These are phyloP conservation scores for Aspergillus cavernicola DNA, from an alignment of 495 filamentous ascomycete species.

Conservation along the genomic window DNA sequence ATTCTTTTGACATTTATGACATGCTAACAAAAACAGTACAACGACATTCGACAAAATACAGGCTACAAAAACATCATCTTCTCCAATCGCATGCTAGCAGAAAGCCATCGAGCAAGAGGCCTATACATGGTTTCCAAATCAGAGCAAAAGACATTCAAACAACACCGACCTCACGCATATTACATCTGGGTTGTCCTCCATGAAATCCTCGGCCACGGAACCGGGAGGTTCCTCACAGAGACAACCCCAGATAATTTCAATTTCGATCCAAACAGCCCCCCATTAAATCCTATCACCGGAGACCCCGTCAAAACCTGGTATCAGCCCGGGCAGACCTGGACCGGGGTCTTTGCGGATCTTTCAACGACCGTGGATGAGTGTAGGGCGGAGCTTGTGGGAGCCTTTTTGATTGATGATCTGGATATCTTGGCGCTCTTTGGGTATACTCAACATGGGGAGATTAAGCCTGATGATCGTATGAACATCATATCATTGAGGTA, in stretches of 20 bases:
- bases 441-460: slow-evolving; percentile 12
- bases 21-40: slow-evolving; percentile 29
- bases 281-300: slow-evolving; percentile 40
- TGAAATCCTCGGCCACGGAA: slow-evolving; percentile 46
- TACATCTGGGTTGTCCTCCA: slow-evolving; percentile 35
- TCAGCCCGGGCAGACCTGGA: slow-evolving; percentile 46
- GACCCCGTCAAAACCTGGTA: slow-evolving; percentile 45
- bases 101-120: slow-evolving; percentile 23
- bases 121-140: slow-evolving; percentile 35
- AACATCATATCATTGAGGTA: neutral
- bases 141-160: slow-evolving; percentile 33
- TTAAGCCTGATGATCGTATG: slow-evolving; percentile 31
- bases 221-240: slow-evolving; percentile 28
- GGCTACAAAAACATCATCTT: slow-evolving; percentile 51
- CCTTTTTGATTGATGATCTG: slow-evolving; percentile 40
- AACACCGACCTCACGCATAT: slow-evolving; percentile 31
- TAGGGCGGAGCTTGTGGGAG: slow-evolving; percentile 39
- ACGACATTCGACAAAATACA: slow-evolving; percentile 42
- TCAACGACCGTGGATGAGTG: slow-evolving; percentile 49
- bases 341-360: slow-evolving; percentile 39
- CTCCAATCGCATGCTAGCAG: slow-evolving; percentile 39
- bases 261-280: slow-evolving; percentile 40
- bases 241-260: slow-evolving; percentile 34
- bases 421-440: slow-evolving; percentile 42
- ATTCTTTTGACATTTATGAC: neutral